Percentiles rank a stretch among this genome's conserved stretches.
Evolutionary conservation across 2,329 filamentous ascomycete species (phyloP).

Genomic region (Neurospora crassa): DNA sequence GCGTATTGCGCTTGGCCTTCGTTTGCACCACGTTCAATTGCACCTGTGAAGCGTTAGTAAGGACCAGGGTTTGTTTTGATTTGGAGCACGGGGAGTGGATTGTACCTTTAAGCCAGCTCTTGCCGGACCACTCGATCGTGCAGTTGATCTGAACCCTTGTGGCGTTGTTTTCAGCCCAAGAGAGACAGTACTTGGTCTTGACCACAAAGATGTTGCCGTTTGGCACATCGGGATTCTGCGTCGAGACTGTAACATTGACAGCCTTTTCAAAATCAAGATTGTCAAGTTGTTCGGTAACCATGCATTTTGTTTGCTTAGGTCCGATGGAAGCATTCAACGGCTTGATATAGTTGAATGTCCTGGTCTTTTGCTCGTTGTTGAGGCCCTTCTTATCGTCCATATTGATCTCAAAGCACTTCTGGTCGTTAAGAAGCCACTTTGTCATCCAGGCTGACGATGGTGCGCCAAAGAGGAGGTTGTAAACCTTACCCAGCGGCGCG

Average conservation of each 20-base stretch:
- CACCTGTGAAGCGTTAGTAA: conserved; percentile 42
- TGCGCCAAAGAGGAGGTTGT: conserved; percentile 77
- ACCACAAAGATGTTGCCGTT: conserved; percentile 84
- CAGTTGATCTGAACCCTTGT: conserved; percentile 84
- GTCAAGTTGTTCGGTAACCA: conserved; percentile 78
- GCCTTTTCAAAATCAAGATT: conserved; percentile 78
- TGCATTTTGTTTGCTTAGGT: conserved; percentile 89
- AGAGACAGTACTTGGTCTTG: conserved; percentile 90
- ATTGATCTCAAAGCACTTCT: conserved; percentile 81
- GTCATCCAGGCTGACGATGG: conserved; percentile 72
- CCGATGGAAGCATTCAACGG: conserved; percentile 77
- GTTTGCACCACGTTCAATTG: conserved; percentile 91
- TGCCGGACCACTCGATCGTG: conserved; percentile 90
- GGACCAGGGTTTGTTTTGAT: background rate
- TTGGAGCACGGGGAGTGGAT: conserved; percentile 2
- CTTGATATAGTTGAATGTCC: conserved; percentile 83
- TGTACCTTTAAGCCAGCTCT: conserved; percentile 94
- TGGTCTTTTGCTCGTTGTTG: conserved; percentile 61
- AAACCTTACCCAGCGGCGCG: conserved; percentile 86
- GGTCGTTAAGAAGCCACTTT: conserved; percentile 76
- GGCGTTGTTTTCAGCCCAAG: conserved; percentile 79
- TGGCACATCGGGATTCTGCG: conserved; percentile 89
- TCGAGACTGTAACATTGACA: conserved; percentile 71
- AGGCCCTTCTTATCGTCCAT: conserved; percentile 78
- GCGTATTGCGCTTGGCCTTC: conserved; percentile 81